Conservation (phyloP, 2,329 filamentous ascomycete species). For the Monilinia vaccinii-corymbosi region DNA sequence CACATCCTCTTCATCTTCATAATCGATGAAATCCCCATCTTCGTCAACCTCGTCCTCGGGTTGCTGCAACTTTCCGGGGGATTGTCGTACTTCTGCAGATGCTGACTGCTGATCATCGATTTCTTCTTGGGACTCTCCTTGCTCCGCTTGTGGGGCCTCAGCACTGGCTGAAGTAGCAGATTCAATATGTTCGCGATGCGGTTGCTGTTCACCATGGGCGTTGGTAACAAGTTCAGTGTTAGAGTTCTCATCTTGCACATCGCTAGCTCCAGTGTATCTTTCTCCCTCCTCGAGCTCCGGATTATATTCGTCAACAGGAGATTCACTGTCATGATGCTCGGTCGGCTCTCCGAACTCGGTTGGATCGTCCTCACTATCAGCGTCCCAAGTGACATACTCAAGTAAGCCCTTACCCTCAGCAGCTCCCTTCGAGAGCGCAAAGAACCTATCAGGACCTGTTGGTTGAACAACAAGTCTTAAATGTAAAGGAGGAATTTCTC, state of each 20-base stretch:
- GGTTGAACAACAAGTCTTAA: conserved; percentile 45
- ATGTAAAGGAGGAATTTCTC: conserved; percentile 46
- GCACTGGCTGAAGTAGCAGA: neutral
- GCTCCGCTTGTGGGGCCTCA: neutral
- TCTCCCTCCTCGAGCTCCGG: neutral
- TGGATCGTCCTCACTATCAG: conserved; percentile 18
- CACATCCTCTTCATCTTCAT: conserved; percentile 37
- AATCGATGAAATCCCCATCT: conserved; percentile 39
- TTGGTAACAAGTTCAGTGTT: neutral
- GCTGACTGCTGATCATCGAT: neutral
- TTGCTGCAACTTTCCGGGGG: neutral
- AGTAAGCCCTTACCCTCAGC: conserved; percentile 44
- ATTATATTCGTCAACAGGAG: neutral
- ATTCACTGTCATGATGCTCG: conserved; percentile 8
- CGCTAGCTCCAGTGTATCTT: neutral
- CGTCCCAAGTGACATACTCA: conserved; percentile 22
- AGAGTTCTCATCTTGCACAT: neutral
- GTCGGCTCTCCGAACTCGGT: conserved; percentile 13
- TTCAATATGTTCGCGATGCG: neutral
- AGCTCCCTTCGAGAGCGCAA: conserved; percentile 42
- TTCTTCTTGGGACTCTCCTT: neutral
- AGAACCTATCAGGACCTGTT: conserved; percentile 43
- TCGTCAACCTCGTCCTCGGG: conserved; percentile 16
- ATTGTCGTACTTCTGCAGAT: neutral
- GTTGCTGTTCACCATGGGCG: neutral